Evolutionary conservation across 768 basidiomycete genomes (phyloP), one percentile per base, ranked within the genome.

Genomic region (Amanita brunnescens): DNA sequence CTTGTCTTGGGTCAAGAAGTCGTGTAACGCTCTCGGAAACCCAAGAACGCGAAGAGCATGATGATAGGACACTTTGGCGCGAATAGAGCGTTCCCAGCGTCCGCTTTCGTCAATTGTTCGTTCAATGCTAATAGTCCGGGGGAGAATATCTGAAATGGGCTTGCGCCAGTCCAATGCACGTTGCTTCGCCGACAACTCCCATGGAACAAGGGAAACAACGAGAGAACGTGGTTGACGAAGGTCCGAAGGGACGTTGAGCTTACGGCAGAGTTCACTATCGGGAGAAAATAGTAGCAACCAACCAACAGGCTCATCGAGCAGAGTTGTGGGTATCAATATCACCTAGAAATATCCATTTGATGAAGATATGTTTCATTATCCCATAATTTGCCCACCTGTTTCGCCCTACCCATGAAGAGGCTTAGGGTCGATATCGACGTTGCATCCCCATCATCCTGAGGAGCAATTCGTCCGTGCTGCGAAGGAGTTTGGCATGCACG

Each of bases 281-380:
- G 68, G 61, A 18, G 78, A 71, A 55, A 81, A 77, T n/a, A 87
- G 57, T n/a, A 87, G 35, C 29, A 85, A 68, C 32, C 78, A 60
- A 6, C 77, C 85, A 12, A 74, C 70, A 43, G 76, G 63, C 32
- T 66, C 62, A 21, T 65, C 65, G 54, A 83, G 78, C 41, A 81
- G 61, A 38, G 59, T 61, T 0, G 80, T 58, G 21, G 79, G 73
- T 9, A 78, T 62, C 46, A 75, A 65, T 40, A 77, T 71, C 51
- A 76, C 69, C 83, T 85, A 42, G 34, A 56, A 34, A 48, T 24
- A 38, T 12, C 3, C 16, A 6, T 7, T n/a, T 32, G n/a, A 18
- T 6, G 23, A 14, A 20, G 14, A 13, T 14, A 23, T 18, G 13
- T 13, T 18, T n/a, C 6, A 13, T 2, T 8, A 2, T 18, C 12